Evolutionary conservation across 2,329 filamentous ascomycete species (phyloP), one percentile per base, ranked within the genome.

Genomic region (Fonsecaea pedrosoi): DNA sequence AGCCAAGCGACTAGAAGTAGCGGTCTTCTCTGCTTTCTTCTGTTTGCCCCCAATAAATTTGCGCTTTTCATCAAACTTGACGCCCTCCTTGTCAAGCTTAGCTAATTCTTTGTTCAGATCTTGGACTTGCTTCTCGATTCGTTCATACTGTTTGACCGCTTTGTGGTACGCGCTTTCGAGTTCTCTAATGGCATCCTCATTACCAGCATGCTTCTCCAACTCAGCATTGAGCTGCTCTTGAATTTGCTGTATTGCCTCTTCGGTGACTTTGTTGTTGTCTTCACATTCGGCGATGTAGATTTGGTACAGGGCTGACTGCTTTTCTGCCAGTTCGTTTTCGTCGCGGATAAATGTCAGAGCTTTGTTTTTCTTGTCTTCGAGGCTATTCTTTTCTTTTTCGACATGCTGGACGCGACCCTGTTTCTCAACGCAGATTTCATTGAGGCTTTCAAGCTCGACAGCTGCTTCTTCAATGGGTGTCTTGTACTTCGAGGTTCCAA

Each of bases 401-500:
- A 99, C 95, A 74, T 97, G 94, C 79, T 98, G 93, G 1, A 99
- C 95, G 69, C 96, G 91, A 40, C 89, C 91, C 73, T 91, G 97
- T 83, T 99, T 99, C 78, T 99, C 95, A 74, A 92, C 85, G 76
- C 95, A 99, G 2, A 96, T 87, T 74, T 99, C 95, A 76, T 99
- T 99, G 62, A 98, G 85, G 0, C 88, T 89, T 79, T 99, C 95
- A 0, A 97, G 92, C 78, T 98, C 92, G 1, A 90, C 82, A 0
- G 93, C 94, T 0, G 94, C 90, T 80, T 99, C 95, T 73, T 99
- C 95, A 70, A 99, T 99, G 0, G 95, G 94, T 0, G 91, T 87
- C 81, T 99, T 99, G 82, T 99, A 99, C 77, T 97, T 97, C 5
- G 95, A 98, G 0, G 95, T 99, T 69, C 96, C 95, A 73, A 99